Evolutionary conservation across 306 rosid genomes (phyloP), one percentile per base, ranked within the genome.

Genomic region (Inga leiocalycina): DNA sequence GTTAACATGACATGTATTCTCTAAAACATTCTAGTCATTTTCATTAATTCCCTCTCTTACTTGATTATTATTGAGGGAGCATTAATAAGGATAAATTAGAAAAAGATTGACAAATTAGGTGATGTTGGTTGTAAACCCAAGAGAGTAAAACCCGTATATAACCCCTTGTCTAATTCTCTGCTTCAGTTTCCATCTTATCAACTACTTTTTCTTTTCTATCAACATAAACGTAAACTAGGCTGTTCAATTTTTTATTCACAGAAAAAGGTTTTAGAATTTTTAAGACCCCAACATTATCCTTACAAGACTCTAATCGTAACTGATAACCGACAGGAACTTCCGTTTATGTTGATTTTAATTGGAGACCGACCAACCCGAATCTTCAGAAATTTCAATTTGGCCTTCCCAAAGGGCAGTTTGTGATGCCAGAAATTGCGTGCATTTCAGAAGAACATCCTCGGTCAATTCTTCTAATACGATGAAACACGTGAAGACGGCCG

Each of bases 41-140:
- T 6, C 43, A 6, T 39, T 39, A 39, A 39, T 39, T 39, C 1
- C 8, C 8, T 39, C 1, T 5, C 7, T 37, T 39, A 39, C 43
- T 39, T 39, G 6, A 39, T 0, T 6, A 39, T 39, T 5, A 1
- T 39, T 39, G 41, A 37, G 41, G 0, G 1, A 37, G 0, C 5
- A 37, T 37, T 0, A 39, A 39, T 39, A 39, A 39, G 1, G 1
- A 0, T 39, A 6, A 39, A 39, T 39, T 39, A 39, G 8, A 0
- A 39, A 6, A 39, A 39, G 0, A 39, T 5, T 39, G 8, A 39
- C 1, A 6, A 39, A 39, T 69, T 45, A 2, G 45, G 61, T 35
- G 72, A 79, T 22, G 65, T 75, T 68, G 74, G 52, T 80, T 48
- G 44, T 34, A 57, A 67, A 69, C 74, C 84, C 84, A 57, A 67